Evolutionary conservation across 1,139 yeast genomes (phyloP).

Genomic region (Blastobotrys serpentis): DNA sequence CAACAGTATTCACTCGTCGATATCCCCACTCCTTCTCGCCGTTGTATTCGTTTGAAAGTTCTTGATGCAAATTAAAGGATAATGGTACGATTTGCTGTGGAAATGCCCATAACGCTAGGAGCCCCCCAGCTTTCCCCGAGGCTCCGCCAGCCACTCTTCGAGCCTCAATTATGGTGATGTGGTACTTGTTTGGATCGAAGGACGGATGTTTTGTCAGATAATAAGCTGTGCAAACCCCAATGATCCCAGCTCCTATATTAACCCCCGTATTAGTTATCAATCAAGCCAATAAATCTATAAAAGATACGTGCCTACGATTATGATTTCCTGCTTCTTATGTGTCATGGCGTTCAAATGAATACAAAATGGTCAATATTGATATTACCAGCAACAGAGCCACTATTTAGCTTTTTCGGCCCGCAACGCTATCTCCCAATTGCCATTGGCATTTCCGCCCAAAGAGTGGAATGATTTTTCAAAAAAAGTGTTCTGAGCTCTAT

Average conservation of each 20-base stretch:
- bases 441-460: not conserved
- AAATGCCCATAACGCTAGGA: constrained; percentile 92
- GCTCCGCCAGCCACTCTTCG: constrained; percentile 97
- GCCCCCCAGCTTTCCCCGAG: constrained; percentile 95
- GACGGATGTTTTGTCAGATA: constrained; percentile 80
- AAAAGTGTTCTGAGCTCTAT: too few species aligned
- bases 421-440: not conserved
- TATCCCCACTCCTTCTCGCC: constrained; percentile 93
- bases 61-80: constrained; percentile 81
- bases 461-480: constrained; percentile 4
- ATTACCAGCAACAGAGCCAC: not conserved
- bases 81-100: constrained; percentile 93
- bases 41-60: constrained; percentile 69
- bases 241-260: constrained; percentile 87
- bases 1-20: constrained; percentile 80
- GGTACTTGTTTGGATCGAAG: constrained; percentile 68
- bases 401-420: not conserved
- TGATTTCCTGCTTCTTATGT: constrained; percentile 35
- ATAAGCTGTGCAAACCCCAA: constrained; percentile 94
- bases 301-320: constrained; percentile 40
- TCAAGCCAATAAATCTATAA: too few species aligned
- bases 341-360: constrained; percentile 1
- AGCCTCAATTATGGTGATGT: constrained; percentile 85
- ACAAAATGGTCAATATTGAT: not conserved
- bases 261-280: too few species aligned